Conservation (phyloP, 495 filamentous ascomycete species). For the Ramalina intermedia region DNA sequence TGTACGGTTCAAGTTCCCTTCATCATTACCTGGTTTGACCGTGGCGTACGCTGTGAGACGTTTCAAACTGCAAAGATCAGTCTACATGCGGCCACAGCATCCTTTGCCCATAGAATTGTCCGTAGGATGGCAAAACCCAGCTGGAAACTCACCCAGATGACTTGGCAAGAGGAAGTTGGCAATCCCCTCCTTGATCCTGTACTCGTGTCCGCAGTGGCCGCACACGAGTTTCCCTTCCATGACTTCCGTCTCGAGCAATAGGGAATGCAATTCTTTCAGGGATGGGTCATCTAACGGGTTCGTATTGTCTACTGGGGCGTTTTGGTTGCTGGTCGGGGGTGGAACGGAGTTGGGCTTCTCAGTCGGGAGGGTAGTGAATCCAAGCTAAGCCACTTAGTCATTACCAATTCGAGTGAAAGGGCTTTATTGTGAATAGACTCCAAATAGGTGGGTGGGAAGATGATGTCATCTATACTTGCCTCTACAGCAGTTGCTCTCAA, state of each 20-base stretch:
- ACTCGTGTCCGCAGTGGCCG: slow-evolving; percentile 83
- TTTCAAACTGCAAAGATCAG: no score
- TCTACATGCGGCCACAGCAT: no score
- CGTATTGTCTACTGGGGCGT: slow-evolving; percentile 10
- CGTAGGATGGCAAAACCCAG: no score
- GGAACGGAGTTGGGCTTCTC: slow-evolving; percentile 20
- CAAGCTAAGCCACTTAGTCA: slow-evolving; percentile 39
- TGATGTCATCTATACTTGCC: slow-evolving; percentile 32
- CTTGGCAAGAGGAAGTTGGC: slow-evolving; percentile 90
- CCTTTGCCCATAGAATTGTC: no score
- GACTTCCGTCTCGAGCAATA: slow-evolving; percentile 84
- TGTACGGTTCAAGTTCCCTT: no score
- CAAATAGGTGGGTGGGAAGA: neutral
- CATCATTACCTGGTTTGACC: no score
- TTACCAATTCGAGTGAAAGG: neutral
- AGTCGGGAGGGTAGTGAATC: slow-evolving; percentile 64
- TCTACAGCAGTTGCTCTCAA: slow-evolving; percentile 61
- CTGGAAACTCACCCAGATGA: slow-evolving; percentile 50
- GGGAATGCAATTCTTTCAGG: slow-evolving; percentile 59
- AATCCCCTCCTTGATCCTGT: slow-evolving; percentile 85
- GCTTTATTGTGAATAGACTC: neutral
- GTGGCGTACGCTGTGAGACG: no score
- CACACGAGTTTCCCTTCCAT: slow-evolving; percentile 78
- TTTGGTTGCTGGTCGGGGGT: neutral
- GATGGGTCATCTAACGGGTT: slow-evolving; percentile 45